Base-by-base conservation (phyloP, 2,329 filamentous ascomycete genomes). In the Verticillium dahliae region DNA sequence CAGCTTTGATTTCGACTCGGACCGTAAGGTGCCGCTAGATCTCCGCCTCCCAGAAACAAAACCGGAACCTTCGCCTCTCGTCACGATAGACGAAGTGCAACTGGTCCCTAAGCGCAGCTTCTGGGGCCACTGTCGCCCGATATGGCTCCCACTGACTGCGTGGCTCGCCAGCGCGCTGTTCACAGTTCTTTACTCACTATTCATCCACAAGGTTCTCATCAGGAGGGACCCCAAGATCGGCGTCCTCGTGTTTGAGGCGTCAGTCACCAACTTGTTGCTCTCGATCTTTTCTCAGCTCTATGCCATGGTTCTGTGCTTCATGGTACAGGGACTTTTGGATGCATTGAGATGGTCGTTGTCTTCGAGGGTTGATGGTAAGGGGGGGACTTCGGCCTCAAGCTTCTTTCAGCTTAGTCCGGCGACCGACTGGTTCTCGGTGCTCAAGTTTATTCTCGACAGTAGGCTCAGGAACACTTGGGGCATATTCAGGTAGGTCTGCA, bases 381-480 rank as follows among this genome's bases (percentile, higher is more conserved):
- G 34, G 2, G 62, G 62, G 7, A 60, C 62, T 1, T 61, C 62
- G 15, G 60, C 60, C 2, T 59, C 62, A n/a, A 63, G 60, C 34
- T 63, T 62, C 39, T 61, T 63, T 9, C 62, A 63, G 50, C 50
- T 63, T 15, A 63, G 60, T 6, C 60, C 62, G 15, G 62, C 62
- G 15, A 63, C 60, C 10, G 62, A 63, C 15, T 63, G 62, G 62
- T 61, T 63, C n/a, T 63, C 62, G 14, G 34, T 61, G 10, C 52
- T 63, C 38, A 63, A 61, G 39, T 60, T 61, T 34, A 63, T 63
- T 9, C 39, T 61, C 52, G 56, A 34, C 3, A 60, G 57, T 13
- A 61, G 34, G 18, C 59, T 63, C 1, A 22, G 56, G 5, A 63
- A 54, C 33, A 58, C 37, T 11, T 62, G 59, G 59, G 61, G 61